phyloP scores from a whole-genome alignment of 2,329 filamentous ascomycete species.

The Helotiales sp. region DNA sequence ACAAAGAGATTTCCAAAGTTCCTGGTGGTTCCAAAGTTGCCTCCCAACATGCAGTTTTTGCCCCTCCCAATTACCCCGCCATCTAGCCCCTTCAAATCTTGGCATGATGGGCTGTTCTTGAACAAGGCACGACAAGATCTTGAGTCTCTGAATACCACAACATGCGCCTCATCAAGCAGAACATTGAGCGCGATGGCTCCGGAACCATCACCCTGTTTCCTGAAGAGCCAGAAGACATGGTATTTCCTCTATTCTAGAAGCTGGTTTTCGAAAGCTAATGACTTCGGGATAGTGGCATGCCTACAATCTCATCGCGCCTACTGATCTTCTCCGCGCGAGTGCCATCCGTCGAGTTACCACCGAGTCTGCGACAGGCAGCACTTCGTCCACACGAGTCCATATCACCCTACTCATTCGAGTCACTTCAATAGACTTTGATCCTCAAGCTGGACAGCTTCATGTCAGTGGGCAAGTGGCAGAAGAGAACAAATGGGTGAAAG shows the following conservation, averaged over 20 bases:
- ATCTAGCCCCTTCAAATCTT: slow-evolving; percentile 1
- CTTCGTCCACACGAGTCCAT: slow-evolving; percentile 66
- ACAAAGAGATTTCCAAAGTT: no score
- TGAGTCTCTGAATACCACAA: background rate
- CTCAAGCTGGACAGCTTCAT: slow-evolving; percentile 70
- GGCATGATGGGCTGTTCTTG: background rate
- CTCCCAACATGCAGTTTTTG: no score
- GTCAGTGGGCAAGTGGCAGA: slow-evolving; percentile 68
- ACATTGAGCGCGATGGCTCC: slow-evolving; percentile 69
- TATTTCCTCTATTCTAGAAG: slow-evolving; percentile 41
- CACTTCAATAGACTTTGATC: slow-evolving; percentile 71
- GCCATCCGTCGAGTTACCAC: slow-evolving; percentile 68
- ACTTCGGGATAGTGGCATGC: slow-evolving; percentile 65
- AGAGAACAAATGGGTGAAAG: slow-evolving; percentile 70
- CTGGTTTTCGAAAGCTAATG: background rate
- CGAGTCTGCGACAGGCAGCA: slow-evolving; percentile 64
- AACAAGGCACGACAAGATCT: background rate
- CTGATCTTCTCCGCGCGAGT: slow-evolving; percentile 67
- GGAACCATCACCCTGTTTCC: slow-evolving; percentile 70
- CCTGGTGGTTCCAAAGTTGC: no score
- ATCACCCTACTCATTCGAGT: slow-evolving; percentile 68
- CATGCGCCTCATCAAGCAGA: slow-evolving; percentile 71
- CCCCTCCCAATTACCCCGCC: slow-evolving; percentile 13
- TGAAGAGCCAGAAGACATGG: slow-evolving; percentile 79
- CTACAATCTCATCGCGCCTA: slow-evolving; percentile 72